Evolutionary conservation across 129 eudicot species (phyloP).

Genomic region (Kitagawia praeruptora): DNA sequence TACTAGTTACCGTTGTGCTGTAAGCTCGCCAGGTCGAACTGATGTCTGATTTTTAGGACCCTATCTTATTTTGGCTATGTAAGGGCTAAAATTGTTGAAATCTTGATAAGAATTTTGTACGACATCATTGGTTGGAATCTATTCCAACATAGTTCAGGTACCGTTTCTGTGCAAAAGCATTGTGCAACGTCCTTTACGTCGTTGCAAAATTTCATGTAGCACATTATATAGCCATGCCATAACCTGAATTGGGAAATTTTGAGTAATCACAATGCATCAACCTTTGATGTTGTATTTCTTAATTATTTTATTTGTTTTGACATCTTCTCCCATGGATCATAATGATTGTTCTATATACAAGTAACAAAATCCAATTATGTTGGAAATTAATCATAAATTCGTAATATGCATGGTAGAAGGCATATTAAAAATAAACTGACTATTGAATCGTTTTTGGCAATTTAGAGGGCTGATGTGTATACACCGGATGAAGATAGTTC

Average conservation of each 20-base stretch:
- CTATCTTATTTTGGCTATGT: not conserved
- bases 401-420: not conserved
- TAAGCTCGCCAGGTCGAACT: not conserved
- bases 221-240: not conserved
- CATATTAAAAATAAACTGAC: constrained; percentile 7
- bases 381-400: not conserved
- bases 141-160: not conserved
- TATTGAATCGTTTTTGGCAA: not conserved
- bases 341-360: not conserved
- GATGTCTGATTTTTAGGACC: not conserved
- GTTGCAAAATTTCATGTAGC: not conserved
- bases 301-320: not conserved
- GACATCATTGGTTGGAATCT: not conserved
- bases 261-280: not conserved
- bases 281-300: not conserved
- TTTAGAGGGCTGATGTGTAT: constrained; percentile 88
- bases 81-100: not conserved
- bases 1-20: not conserved
- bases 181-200: not conserved
- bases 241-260: not conserved
- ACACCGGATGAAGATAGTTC: constrained; percentile 96
- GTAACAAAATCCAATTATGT: not conserved
- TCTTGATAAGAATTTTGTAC: not conserved
- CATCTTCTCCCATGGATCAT: not conserved
- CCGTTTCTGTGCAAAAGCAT: not conserved